These are phyloP conservation scores for Globisporangium camurandrum DNA, from an alignment of 352 stramenopile species.

Conservation along the genomic window DNA sequence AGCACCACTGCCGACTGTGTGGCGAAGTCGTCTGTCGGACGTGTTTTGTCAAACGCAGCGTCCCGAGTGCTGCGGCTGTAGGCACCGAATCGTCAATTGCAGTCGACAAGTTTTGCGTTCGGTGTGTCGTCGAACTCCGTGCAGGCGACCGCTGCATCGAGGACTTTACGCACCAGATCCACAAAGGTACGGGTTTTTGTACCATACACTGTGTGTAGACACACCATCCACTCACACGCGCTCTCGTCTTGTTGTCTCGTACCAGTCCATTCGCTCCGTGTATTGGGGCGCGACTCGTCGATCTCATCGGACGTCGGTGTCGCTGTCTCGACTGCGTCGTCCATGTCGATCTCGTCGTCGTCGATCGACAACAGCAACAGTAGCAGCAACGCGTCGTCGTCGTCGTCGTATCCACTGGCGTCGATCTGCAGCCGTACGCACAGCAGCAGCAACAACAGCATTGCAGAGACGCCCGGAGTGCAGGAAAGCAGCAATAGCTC, in stretches of 20 bases:
- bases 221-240: no score
- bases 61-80: conserved; percentile 9
- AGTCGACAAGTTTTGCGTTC: conserved; percentile 51
- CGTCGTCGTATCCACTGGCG: no score
- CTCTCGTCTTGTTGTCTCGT: background rate
- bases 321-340: background rate
- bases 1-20: conserved; percentile 45
- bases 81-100: conserved; percentile 12
- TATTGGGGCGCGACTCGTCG: conserved; percentile 13
- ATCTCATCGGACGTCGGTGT: conserved; percentile 14
- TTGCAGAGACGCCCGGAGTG: background rate
- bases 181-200: conserved; percentile 16
- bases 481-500: background rate
- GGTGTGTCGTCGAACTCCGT: conserved; percentile 39
- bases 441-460: conserved; percentile 1
- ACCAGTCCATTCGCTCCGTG: conserved; percentile 11
- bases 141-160: conserved; percentile 25
- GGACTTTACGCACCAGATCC: conserved; percentile 24
- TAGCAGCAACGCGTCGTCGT: conserved; percentile 5
- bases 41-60: conserved; percentile 33
- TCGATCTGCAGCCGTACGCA: no score
- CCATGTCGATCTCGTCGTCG: conserved; percentile 8
- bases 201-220: no score
- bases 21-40: conserved; percentile 45
- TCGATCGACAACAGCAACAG: conserved; percentile 1